Evolutionary conservation across 108 stramenopile species (phyloP), one percentile per base, ranked within the genome.

Genomic region (Skeletonema menzelii): DNA sequence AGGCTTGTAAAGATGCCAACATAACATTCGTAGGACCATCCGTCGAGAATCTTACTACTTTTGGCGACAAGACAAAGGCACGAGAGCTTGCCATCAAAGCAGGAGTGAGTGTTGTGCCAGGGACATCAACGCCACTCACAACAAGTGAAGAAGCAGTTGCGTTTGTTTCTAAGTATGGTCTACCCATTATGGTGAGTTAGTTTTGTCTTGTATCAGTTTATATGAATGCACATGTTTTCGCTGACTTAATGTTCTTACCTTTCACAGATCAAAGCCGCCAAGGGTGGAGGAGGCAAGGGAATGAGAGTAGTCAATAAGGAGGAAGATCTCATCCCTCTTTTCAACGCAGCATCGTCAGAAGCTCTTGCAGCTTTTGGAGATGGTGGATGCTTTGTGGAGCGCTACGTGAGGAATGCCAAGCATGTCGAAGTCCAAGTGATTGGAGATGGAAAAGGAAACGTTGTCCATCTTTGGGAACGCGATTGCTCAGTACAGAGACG

Each of bases 261-360:
- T 15, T 0, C 15, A 42, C 40, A 42, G 40, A 88, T 95, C 84
- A 95, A 95, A 82, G 94, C 94, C 12, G 71, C 69, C 44, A 92
- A 91, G 27, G 94, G 94, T 26, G 94, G 94, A 8, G 94, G 94
- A 27, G 94, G 94, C 42, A 95, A 95, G 83, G 94, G 94, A 8
- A 95, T 95, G 94, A 87, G 94, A 32, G 86, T 95, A 19, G 92
- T 92, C 56, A 63, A 58, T 26, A 82, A 84, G 70, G 83, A 77
- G 57, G 81, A 81, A 59, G 92, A 92, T 47, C 82, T 86, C 38
- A 62, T 71, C 19, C 84, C 76, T 40, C 75, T 84, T 15, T 94
- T 87, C 67, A 59, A 79, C 27, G 83, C 89, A 20, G 80, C 83
- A 40, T 86, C 77, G 58, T 82, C 84, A 34, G 92, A 95, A 77